Base-by-base conservation (phyloP, 75 land plant genomes). In the Selaginella moellendorffii region DNA sequence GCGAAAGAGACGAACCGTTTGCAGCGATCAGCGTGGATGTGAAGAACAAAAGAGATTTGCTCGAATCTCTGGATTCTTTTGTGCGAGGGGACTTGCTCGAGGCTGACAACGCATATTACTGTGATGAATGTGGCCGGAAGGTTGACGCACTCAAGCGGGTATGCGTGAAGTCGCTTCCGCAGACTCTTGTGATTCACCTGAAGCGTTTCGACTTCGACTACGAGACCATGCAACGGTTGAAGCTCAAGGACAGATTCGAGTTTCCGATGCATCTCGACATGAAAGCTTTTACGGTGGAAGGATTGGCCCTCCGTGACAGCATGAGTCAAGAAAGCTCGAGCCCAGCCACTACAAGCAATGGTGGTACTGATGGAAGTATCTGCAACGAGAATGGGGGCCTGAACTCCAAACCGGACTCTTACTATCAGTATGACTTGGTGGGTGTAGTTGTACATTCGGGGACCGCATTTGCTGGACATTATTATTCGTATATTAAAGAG, bases 401-500 rank as follows among this genome's bases (percentile, higher is more conserved):
- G 64, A 18, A 63, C 1, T 36, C 46, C 26, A 65, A 60, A 46
- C 63, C 71, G 1, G 74, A 72, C 58, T 31, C 71, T 17, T 72
- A 68, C 60, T 67, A 72, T 60, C 62, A 72, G 24, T 72, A 72
- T 72, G 74, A 72, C 52, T 68, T 72, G 30, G 74, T 72, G 12
- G 74, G 74, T 66, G 74, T 72, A 27, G 71, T 72, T 23, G 74
- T 72, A 10, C 74, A 72, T 28, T 68, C 71, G 27, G 74, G 74
- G 24, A 72, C 74, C 5, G 74, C 74, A 21, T 72, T 72, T 72
- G 74, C 74, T 30, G 74, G 74, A 18, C 74, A 72, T 60, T 72
- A 72, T 29, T 72, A 72, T 30, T 72, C 74, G 24, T 72, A 72
- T 36, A 72, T 72, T 21, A 72, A 67, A 46, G 73, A 72, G 36